Conservation (phyloP, 106 monocot species). For the Phalaenopsis aphrodite region DNA sequence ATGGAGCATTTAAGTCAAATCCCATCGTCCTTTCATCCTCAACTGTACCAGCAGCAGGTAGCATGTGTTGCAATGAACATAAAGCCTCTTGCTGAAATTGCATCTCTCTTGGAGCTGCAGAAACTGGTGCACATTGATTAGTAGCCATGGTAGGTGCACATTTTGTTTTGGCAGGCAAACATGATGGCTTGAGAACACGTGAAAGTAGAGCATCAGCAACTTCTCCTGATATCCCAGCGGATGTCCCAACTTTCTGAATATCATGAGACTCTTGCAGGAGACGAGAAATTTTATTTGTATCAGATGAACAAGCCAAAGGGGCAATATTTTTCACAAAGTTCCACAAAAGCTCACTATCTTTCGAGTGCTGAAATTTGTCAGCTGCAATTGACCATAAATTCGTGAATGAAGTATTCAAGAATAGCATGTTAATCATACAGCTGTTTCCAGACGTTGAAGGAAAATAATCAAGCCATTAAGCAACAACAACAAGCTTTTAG, state of each 20-base stretch:
- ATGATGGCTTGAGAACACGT: slow-evolving; percentile 9
- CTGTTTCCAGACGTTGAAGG: background rate
- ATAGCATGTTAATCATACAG: slow-evolving; percentile 2
- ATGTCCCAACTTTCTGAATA: slow-evolving; percentile 16
- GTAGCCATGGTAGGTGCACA: slow-evolving; percentile 6
- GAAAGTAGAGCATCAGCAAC: slow-evolving; percentile 13
- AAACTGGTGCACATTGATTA: slow-evolving; percentile 7
- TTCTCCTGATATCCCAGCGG: slow-evolving; percentile 25
- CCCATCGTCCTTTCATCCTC: slow-evolving; percentile 22
- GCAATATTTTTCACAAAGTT: slow-evolving; percentile 59
- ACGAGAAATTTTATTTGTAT: slow-evolving; percentile 27
- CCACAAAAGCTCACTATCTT: slow-evolving; percentile 43
- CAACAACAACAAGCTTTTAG: background rate
- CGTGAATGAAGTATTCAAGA: background rate
- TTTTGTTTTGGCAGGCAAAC: background rate
- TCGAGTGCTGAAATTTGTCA: slow-evolving; percentile 27
- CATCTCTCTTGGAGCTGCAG: slow-evolving; percentile 17
- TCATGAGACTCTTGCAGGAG: slow-evolving; percentile 46
- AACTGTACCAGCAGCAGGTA: slow-evolving; percentile 16
- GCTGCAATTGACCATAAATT: slow-evolving; percentile 31
- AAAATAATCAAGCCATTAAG: background rate
- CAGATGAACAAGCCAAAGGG: slow-evolving; percentile 33
- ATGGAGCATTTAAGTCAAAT: slow-evolving; percentile 75
- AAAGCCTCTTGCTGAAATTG: background rate
- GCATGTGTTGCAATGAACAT: background rate